These are phyloP conservation scores for Starmerella stigmatis DNA, from an alignment of 805 yeast species.

Conservation along the genomic window DNA sequence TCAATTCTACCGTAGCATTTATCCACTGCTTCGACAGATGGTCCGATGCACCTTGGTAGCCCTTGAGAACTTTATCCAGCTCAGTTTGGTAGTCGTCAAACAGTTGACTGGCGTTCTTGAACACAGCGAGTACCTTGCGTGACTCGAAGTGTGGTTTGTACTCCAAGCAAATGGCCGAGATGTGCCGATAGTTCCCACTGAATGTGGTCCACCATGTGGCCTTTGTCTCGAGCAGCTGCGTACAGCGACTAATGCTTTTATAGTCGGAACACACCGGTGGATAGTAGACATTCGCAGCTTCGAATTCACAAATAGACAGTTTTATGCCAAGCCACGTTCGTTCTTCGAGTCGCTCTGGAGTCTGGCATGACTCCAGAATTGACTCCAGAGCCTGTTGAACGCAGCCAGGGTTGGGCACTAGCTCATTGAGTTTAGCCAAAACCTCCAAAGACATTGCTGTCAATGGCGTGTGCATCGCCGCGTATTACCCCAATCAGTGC, in stretches of 20 bases:
- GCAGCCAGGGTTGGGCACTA: constrained; percentile 25
- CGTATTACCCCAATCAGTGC: too few species aligned
- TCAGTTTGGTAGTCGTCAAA: constrained; percentile 8
- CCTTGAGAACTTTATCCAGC: background rate
- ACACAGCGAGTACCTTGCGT: constrained; percentile 8
- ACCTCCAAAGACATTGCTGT: constrained; percentile 21
- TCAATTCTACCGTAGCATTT: too few species aligned
- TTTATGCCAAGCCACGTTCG: constrained; percentile 24
- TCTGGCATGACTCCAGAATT: constrained; percentile 24
- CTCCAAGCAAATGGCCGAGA: constrained; percentile 40
- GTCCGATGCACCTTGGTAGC: background rate
- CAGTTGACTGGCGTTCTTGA: constrained; percentile 10
- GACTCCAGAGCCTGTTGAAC: constrained; percentile 23
- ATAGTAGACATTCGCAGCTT: constrained; percentile 24
- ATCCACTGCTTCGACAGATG: background rate
- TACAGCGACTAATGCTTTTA: constrained; percentile 16
- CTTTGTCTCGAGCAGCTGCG: constrained; percentile 24
- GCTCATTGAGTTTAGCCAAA: constrained; percentile 13
- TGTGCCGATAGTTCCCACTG: constrained; percentile 51
- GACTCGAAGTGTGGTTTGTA: constrained; percentile 23
- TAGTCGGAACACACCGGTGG: constrained; percentile 24
- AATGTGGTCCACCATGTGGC: constrained; percentile 64
- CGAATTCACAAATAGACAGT: constrained; percentile 29
- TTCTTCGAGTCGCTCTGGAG: constrained; percentile 17
- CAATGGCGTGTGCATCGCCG: too few species aligned